Conservation (phyloP, 192 early-diverging fungal genomes). For the Linnemannia exigua region DNA sequence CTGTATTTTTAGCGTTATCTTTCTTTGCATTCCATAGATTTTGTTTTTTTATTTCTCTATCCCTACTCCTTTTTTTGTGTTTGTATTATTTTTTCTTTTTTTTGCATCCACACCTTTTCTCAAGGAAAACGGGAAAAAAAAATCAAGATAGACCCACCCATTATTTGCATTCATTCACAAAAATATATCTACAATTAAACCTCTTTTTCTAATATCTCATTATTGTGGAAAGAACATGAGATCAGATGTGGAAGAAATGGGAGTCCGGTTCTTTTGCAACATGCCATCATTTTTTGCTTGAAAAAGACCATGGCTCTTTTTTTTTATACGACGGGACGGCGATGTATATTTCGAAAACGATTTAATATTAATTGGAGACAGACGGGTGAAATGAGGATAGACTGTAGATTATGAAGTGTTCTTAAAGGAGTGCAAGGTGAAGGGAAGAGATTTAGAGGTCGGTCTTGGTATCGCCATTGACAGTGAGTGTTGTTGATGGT, state of each 20-base stretch:
- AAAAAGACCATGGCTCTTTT: no score
- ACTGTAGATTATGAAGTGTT: no score
- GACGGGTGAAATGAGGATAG: no score
- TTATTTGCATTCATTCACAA: constrained; percentile 12
- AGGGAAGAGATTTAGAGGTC: not conserved
- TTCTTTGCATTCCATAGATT: constrained; percentile 1
- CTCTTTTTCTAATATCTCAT: not conserved
- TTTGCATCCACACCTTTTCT: not conserved
- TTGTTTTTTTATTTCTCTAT: constrained; percentile 5
- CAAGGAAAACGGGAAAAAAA: not conserved
- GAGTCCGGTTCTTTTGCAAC: no score
- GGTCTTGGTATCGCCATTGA: not conserved
- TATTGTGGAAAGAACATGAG: not conserved
- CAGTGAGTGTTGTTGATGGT: not conserved
- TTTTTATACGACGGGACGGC: no score
- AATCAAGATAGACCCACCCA: constrained; percentile 3
- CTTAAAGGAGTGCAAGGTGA: not conserved
- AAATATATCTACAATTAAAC: not conserved
- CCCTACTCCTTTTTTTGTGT: constrained; percentile 9
- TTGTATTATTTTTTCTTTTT: not conserved
- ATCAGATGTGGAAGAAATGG: no score
- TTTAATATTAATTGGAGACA: no score
- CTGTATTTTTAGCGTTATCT: constrained; percentile 46
- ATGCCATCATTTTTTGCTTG: no score
- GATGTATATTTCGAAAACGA: no score